A percentile compares a stretch with the other conserved stretches of the same genome.
Conservation (phyloP, 805 yeast genomes). For the Saccharomycopsis microspora region DNA sequence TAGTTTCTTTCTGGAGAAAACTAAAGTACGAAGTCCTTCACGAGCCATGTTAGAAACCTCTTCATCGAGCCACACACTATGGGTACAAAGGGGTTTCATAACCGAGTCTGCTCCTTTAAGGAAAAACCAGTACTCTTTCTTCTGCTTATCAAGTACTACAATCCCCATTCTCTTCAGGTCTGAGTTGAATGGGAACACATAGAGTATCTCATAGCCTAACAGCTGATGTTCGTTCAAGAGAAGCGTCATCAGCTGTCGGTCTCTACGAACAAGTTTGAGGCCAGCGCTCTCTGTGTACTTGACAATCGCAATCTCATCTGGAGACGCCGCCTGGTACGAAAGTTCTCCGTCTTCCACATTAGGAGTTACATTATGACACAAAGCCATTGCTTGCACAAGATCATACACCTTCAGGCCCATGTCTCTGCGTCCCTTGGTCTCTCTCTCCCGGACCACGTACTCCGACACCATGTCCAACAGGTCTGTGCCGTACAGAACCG, state of each 20-base stretch:
- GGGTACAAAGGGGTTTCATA: constrained; percentile 72
- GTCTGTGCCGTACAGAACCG: constrained; percentile 86
- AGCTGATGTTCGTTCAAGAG: constrained; percentile 32
- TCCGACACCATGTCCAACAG: constrained; percentile 81
- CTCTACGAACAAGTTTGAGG: constrained; percentile 67
- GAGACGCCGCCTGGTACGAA: constrained; percentile 95
- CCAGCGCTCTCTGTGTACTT: constrained; percentile 85
- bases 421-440: constrained; percentile 47
- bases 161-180: constrained; percentile 97
- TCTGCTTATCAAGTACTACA: constrained; percentile 49
- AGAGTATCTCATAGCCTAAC: constrained; percentile 48
- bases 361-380: constrained; percentile 98
- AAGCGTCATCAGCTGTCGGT: constrained; percentile 62
- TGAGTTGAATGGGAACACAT: constrained; percentile 88
- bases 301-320: constrained; percentile 96
- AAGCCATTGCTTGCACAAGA: constrained; percentile 67
- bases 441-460: constrained; percentile 34
- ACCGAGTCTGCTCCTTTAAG: constrained; percentile 96
- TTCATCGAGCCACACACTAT: constrained; percentile 94
- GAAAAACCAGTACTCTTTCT: constrained; percentile 72
- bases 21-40: constrained; percentile 92
- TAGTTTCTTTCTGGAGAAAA: constrained; percentile 77
- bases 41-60: constrained; percentile 97
- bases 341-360: constrained; percentile 65
- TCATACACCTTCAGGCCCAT: constrained; percentile 69